These are phyloP conservation scores for Eleusine coracana DNA, from an alignment of 176 grass and related monocot genomes.

Conservation along the genomic window DNA sequence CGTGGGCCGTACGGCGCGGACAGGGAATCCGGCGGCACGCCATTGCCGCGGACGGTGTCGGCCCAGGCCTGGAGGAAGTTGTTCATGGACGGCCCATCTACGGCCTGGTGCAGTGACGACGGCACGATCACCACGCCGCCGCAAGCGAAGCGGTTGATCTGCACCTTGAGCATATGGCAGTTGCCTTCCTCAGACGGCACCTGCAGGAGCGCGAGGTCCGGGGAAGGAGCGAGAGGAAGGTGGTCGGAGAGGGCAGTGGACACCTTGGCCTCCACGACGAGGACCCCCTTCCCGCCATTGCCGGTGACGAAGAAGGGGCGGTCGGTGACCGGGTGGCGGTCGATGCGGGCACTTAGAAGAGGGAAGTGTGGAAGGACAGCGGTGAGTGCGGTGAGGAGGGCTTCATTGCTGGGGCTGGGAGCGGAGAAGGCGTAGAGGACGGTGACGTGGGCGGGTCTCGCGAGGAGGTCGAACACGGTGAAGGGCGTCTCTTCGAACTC, in stretches of 20 bases:
- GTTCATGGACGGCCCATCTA: conserved; percentile 54
- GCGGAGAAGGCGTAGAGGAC: conserved; percentile 53
- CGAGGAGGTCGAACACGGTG: conserved; percentile 57
- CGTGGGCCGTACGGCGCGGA: conserved; percentile 32
- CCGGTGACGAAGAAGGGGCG: conserved; percentile 36
- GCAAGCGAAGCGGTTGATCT: conserved; percentile 58
- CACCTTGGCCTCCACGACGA: conserved; percentile 48
- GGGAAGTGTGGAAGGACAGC: conserved; percentile 46
- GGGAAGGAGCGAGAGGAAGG: conserved; percentile 46
- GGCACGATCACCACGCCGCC: conserved; percentile 52
- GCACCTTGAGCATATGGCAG: conserved; percentile 39
- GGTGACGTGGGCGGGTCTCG: conserved; percentile 44
- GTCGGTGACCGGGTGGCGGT: not conserved
- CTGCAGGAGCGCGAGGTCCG: conserved; percentile 32
- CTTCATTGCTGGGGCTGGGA: conserved; percentile 41
- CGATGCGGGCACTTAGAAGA: conserved; percentile 38
- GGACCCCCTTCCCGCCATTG: not conserved
- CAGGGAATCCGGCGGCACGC: not conserved
- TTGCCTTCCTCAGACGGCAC: not conserved
- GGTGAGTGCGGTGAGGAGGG: conserved; percentile 34
- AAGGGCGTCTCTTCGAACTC: conserved; percentile 25
- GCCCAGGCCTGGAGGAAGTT: conserved; percentile 47
- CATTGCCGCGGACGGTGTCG: conserved; percentile 25
- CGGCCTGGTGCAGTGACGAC: conserved; percentile 47
- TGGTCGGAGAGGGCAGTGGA: conserved; percentile 31